Evolutionary conservation across 768 basidiomycete genomes (phyloP).

Genomic region (Lyophyllum shimeji): DNA sequence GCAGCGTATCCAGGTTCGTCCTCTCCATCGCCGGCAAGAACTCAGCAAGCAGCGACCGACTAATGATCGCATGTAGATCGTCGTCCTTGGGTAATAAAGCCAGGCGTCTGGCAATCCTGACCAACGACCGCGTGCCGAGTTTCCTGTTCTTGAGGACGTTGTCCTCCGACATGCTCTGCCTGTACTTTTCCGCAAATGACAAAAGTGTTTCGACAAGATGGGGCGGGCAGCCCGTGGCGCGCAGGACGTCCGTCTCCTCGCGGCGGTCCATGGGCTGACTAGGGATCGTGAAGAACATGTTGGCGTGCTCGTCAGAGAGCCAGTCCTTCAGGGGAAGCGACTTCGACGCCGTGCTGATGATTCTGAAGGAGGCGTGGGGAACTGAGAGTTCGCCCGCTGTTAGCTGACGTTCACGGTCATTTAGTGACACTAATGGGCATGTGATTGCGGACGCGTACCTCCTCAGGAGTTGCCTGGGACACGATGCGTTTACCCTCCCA

Average conservation of each 20-base stretch:
- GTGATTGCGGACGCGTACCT: constrained; percentile 30
- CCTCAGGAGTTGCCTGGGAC: constrained; percentile 41
- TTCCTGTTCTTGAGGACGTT: constrained; percentile 60
- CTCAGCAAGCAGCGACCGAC: constrained; percentile 52
- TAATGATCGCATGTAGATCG: constrained; percentile 49
- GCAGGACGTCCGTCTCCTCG: constrained; percentile 52
- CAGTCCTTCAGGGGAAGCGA: constrained; percentile 67
- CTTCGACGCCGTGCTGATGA: constrained; percentile 63
- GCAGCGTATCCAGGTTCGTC: constrained; percentile 48
- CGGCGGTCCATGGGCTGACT: constrained; percentile 55
- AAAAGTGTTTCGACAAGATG: constrained; percentile 40
- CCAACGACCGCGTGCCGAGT: constrained; percentile 59
- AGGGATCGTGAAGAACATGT: constrained; percentile 68
- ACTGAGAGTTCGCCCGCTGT: constrained; percentile 42
- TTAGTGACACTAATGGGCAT: not conserved
- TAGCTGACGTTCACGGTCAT: constrained; percentile 17
- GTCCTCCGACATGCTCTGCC: constrained; percentile 52
- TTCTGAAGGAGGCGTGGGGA: constrained; percentile 57
- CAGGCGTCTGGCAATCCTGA: constrained; percentile 52
- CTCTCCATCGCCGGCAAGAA: constrained; percentile 62
- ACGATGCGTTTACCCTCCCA: constrained; percentile 67
- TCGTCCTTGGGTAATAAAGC: constrained; percentile 42
- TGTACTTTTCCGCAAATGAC: constrained; percentile 57
- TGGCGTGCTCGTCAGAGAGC: constrained; percentile 65
- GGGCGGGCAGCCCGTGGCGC: constrained; percentile 47